These are phyloP conservation scores for Sporothrix pseudoabietina DNA, from an alignment of 2,329 filamentous ascomycete species.

Conservation along the genomic window DNA sequence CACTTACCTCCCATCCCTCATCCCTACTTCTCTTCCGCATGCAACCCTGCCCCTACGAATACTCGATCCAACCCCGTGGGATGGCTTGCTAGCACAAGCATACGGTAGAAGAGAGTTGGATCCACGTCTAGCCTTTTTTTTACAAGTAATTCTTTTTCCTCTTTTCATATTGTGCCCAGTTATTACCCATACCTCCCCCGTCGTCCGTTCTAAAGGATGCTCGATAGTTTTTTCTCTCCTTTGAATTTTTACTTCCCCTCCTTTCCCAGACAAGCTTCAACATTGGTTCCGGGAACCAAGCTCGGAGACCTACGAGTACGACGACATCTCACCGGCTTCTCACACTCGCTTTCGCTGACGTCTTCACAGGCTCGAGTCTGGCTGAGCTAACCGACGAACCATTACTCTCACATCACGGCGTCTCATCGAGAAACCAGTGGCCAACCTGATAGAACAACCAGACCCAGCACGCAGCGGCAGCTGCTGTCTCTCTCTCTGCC, in stretches of 20 bases:
- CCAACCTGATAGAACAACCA: neutral
- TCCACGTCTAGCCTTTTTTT: neutral
- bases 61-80: constrained; percentile 20
- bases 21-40: constrained; percentile 10
- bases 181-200: constrained; percentile 14
- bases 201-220: neutral
- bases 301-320: neutral
- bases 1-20: neutral
- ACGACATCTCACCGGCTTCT: neutral
- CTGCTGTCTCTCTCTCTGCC: constrained; percentile 3
- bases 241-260: neutral
- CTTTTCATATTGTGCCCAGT: neutral
- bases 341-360: neutral
- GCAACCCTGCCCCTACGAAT: constrained; percentile 1
- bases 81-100: constrained; percentile 14
- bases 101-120: neutral
- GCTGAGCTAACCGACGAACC: neutral
- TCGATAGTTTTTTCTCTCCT: neutral
- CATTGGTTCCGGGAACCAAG: neutral
- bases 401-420: neutral
- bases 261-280: neutral
- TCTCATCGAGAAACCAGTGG: neutral
- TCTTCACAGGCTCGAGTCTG: constrained; percentile 8
- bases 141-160: neutral
- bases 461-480: constrained; percentile 13